Evolutionary conservation across 257 asterid genomes (phyloP).

Genomic region (Solanum paucissectum): DNA sequence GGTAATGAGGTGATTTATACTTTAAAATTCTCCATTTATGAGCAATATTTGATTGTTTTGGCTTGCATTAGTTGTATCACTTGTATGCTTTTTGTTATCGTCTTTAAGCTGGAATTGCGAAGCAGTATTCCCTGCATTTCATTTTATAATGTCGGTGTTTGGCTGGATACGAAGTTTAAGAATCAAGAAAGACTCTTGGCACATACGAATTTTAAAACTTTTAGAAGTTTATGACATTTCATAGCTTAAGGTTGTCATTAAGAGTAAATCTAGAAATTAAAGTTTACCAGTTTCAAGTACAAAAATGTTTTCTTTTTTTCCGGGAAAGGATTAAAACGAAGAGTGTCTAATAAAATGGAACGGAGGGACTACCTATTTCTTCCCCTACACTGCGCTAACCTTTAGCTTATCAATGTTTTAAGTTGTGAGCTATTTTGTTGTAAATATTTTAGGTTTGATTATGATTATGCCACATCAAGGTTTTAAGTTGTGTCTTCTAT

Average conservation of each 20-base stretch:
- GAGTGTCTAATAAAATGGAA: not conserved
- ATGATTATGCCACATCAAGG: not conserved
- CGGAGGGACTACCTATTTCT: not conserved
- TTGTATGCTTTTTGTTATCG: not conserved
- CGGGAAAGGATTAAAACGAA: not conserved
- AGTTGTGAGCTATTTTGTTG: not conserved
- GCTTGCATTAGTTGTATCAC: not conserved
- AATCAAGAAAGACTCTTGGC: not conserved
- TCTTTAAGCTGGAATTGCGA: not conserved
- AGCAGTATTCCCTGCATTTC: not conserved
- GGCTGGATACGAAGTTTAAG: not conserved
- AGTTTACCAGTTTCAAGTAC: not conserved
- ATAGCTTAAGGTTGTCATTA: not conserved
- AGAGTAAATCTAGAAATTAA: not conserved
- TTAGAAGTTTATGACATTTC: not conserved
- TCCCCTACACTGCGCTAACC: not conserved
- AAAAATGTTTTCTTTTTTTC: not conserved
- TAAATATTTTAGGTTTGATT: not conserved
- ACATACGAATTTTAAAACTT: not conserved
- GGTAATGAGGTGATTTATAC: constrained; percentile 26
- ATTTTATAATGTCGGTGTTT: not conserved
- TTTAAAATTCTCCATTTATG: not conserved
- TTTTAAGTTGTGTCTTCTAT: too few relatives aligned
- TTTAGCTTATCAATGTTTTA: not conserved
- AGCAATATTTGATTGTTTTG: not conserved